Evolutionary conservation across 2,329 filamentous ascomycete genomes (phyloP).

Genomic region (Thermochaetoides dissita): DNA sequence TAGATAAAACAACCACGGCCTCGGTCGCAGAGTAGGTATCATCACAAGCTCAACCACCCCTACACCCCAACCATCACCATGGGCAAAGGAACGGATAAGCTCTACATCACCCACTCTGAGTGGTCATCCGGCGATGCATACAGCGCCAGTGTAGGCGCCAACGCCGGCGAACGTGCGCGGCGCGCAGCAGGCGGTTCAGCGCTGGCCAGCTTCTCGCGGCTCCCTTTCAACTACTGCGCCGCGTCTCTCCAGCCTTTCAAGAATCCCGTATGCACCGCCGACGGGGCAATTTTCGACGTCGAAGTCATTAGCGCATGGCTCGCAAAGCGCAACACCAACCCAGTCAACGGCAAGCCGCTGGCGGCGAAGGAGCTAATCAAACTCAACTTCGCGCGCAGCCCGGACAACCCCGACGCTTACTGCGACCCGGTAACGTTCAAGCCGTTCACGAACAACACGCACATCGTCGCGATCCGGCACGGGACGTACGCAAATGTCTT

Average conservation of each 20-base stretch:
- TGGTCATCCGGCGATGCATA: slow-evolving; percentile 88
- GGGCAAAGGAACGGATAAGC: slow-evolving; percentile 43
- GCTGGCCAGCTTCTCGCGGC: slow-evolving; percentile 58
- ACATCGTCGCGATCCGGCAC: slow-evolving; percentile 76
- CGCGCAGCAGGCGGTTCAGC: slow-evolving; percentile 21
- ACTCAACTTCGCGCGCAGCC: slow-evolving; percentile 83
- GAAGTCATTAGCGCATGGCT: slow-evolving; percentile 92
- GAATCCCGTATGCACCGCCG: slow-evolving; percentile 78
- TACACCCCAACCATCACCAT: slow-evolving; percentile 17
- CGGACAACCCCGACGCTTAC: slow-evolving; percentile 50
- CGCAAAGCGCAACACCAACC: slow-evolving; percentile 84
- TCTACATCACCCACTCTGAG: slow-evolving; percentile 86
- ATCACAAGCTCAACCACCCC: too few relatives aligned
- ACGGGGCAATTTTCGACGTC: slow-evolving; percentile 86
- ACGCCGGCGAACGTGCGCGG: slow-evolving; percentile 45
- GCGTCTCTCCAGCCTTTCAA: slow-evolving; percentile 89
- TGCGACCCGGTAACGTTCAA: slow-evolving; percentile 97
- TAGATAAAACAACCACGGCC: too few relatives aligned
- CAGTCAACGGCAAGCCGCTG: slow-evolving; percentile 67
- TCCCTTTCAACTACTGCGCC: slow-evolving; percentile 97
- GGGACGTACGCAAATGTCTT: slow-evolving; percentile 86
- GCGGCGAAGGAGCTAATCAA: slow-evolving; percentile 75
- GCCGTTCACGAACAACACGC: slow-evolving; percentile 93
- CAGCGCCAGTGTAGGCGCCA: slow-evolving; percentile 62
- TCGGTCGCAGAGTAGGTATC: too few relatives aligned